Percentiles rank a stretch among this genome's conserved stretches.
phyloP scores from a whole-genome alignment of 1,139 yeast genomes.

The Candida neerlandica region DNA sequence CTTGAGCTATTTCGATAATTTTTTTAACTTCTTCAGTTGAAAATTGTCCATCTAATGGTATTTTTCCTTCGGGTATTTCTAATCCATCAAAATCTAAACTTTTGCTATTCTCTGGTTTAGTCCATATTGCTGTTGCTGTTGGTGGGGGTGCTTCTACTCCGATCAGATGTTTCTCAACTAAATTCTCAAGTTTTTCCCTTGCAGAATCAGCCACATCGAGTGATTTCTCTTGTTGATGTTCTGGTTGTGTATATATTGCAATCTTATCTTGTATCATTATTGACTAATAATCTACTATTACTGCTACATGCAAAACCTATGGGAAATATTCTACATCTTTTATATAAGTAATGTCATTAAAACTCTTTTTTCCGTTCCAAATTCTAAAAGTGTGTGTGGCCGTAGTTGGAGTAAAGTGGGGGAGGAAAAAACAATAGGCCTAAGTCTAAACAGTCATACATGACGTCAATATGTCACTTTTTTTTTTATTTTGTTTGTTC shows the following conservation, averaged over 20 bases:
- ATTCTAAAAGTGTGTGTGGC: too few relatives aligned
- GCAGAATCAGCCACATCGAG: slow-evolving; percentile 7
- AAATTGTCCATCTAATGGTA: slow-evolving; percentile 46
- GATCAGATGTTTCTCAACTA: slow-evolving; percentile 8
- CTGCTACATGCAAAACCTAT: too few relatives aligned
- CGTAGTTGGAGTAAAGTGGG: not conserved
- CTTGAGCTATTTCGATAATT: slow-evolving; percentile 33
- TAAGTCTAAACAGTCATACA: not conserved
- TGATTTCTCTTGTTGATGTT: slow-evolving; percentile 1
- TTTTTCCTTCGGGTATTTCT: slow-evolving; percentile 39
- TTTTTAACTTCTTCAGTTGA: slow-evolving; percentile 37
- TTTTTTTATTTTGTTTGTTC: too few relatives aligned
- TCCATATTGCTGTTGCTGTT: not conserved
- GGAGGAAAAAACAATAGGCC: not conserved
- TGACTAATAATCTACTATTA: not conserved
- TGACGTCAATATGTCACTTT: slow-evolving; percentile 2
- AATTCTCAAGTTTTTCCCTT: slow-evolving; percentile 10
- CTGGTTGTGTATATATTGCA: slow-evolving; percentile 15
- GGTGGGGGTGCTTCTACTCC: slow-evolving; percentile 12
- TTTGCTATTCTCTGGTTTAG: too few relatives aligned
- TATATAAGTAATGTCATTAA: too few relatives aligned
- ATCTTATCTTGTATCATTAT: slow-evolving; percentile 11
- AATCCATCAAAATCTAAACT: slow-evolving; percentile 39
- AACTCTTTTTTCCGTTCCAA: too few relatives aligned
- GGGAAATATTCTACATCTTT: too few relatives aligned